These are phyloP conservation scores for Calonectria crousiana DNA, from an alignment of 2,329 filamentous ascomycete species.

Conservation along the genomic window DNA sequence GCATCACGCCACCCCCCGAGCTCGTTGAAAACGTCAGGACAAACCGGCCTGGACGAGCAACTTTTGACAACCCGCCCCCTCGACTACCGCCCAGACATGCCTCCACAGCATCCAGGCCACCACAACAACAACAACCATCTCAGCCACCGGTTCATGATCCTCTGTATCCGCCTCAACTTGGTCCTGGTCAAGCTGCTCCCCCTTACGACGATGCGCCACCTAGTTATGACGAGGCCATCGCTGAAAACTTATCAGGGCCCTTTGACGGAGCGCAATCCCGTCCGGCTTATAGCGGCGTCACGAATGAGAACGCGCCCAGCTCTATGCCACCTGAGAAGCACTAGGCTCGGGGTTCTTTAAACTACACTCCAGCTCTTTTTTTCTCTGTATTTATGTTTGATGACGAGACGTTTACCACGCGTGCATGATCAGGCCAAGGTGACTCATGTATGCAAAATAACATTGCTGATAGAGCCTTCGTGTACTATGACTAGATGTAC, in stretches of 20 bases:
- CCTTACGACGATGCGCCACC: slow-evolving; percentile 84
- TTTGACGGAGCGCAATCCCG: slow-evolving; percentile 72
- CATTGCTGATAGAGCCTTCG: slow-evolving; percentile 21
- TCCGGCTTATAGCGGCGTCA: slow-evolving; percentile 75
- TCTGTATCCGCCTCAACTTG: slow-evolving; percentile 69
- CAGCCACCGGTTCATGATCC: slow-evolving; percentile 58
- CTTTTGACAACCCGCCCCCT: slow-evolving; percentile 47
- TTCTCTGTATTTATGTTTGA: slow-evolving; percentile 27
- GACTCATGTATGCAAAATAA: background rate
- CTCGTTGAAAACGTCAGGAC: slow-evolving; percentile 72
- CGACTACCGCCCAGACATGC: slow-evolving; percentile 51
- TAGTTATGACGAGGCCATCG: slow-evolving; percentile 94
- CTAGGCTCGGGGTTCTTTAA: slow-evolving; percentile 31
- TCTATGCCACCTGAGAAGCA: slow-evolving; percentile 59
- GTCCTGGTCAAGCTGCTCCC: slow-evolving; percentile 55
- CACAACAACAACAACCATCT: slow-evolving; percentile 37
- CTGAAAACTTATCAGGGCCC: slow-evolving; percentile 77
- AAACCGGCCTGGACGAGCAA: slow-evolving; percentile 55
- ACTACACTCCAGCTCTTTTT: background rate
- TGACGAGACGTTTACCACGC: slow-evolving; percentile 19
- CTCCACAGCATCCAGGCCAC: slow-evolving; percentile 25
- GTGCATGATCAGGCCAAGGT: background rate
- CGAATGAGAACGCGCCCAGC: slow-evolving; percentile 70
- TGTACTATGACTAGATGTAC: slow-evolving; percentile 11
- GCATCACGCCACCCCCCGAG: slow-evolving; percentile 83